phyloP scores from a whole-genome alignment of 2,329 filamentous ascomycete species.

The Trichoderma sp. region DNA sequence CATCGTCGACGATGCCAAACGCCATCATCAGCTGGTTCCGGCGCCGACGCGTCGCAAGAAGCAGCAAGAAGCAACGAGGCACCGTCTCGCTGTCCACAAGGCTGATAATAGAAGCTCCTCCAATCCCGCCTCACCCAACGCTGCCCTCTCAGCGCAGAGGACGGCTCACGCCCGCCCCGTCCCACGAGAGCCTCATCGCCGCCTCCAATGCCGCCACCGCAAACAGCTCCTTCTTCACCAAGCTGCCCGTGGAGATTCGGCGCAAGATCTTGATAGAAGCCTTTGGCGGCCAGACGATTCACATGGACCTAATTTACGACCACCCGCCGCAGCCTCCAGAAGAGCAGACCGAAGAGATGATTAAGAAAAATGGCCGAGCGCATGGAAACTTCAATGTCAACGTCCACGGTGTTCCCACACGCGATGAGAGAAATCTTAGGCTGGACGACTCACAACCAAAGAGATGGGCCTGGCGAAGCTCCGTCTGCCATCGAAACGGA shows the following conservation, averaged over 20 bases:
- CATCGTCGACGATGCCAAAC: constrained; percentile 15
- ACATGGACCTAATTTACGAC: constrained; percentile 30
- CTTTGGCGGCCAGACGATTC: constrained; percentile 28
- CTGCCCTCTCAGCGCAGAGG: constrained; percentile 14
- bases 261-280: constrained; percentile 32
- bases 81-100: neutral
- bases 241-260: constrained; percentile 38
- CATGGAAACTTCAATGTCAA: constrained; percentile 6
- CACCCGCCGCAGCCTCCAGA: constrained; percentile 15
- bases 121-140: constrained; percentile 4
- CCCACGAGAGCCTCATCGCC: constrained; percentile 6
- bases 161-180: constrained; percentile 17
- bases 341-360: neutral
- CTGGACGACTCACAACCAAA: constrained; percentile 22
- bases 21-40: constrained; percentile 19
- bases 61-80: neutral
- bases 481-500: constrained; percentile 30
- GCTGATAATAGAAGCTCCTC: neutral
- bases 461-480: constrained; percentile 32
- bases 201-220: neutral
- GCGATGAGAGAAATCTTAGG: neutral
- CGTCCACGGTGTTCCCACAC: neutral
- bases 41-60: constrained; percentile 4
- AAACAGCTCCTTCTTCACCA: constrained; percentile 32
- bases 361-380: neutral